Evolutionary conservation across 768 basidiomycete genomes (phyloP).

Genomic region (Rubroboletus satanas): DNA sequence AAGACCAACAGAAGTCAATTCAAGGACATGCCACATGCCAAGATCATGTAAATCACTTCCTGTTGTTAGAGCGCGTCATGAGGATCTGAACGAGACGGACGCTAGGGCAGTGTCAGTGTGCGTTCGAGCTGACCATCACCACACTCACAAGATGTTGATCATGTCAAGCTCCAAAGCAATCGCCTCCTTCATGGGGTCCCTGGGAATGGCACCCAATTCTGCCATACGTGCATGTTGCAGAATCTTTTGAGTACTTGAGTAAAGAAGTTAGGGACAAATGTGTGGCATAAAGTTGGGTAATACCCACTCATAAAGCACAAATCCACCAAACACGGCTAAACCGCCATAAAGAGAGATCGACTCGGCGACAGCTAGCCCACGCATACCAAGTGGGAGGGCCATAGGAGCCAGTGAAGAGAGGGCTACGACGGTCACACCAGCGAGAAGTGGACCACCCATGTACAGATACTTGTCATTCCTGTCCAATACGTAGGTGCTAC

Average conservation of each 20-base stretch:
- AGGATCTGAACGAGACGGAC: constrained; percentile 80
- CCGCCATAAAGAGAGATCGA: constrained; percentile 83
- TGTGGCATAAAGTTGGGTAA: background rate
- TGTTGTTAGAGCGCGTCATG: constrained; percentile 57
- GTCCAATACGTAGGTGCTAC: background rate
- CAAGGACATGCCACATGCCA: background rate
- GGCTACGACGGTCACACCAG: constrained; percentile 85
- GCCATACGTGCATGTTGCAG: constrained; percentile 70
- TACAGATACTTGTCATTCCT: constrained; percentile 81
- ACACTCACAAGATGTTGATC: constrained; percentile 81
- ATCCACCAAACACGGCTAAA: constrained; percentile 81
- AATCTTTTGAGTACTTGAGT: constrained; percentile 72
- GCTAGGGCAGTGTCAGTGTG: constrained; percentile 36
- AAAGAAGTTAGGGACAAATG: background rate
- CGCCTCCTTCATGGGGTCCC: constrained; percentile 76
- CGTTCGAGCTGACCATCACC: background rate
- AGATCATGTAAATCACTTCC: constrained; percentile 39
- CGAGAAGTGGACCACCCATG: constrained; percentile 83
- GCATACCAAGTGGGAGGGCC: constrained; percentile 79
- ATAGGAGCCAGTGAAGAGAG: constrained; percentile 84
- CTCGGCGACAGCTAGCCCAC: constrained; percentile 73
- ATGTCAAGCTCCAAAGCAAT: constrained; percentile 79
- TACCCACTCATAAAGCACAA: constrained; percentile 83
- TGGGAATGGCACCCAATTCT: constrained; percentile 59
- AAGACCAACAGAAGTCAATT: background rate